Base-by-base conservation (phyloP, 1,284 basidiomycete genomes). In the Boletus albobrunnescens region DNA sequence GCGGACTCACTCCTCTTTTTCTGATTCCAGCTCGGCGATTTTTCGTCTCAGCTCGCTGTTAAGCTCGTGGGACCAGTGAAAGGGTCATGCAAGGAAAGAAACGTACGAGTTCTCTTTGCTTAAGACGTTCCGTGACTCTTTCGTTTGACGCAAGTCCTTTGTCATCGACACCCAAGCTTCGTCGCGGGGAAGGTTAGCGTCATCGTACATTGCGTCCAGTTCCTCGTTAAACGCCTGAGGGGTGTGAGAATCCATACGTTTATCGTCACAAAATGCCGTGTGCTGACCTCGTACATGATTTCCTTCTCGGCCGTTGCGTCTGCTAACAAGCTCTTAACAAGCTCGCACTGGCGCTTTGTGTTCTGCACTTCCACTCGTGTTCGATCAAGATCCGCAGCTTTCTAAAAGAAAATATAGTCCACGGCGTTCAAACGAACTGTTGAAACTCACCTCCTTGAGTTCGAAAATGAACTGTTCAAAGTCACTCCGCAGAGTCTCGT, bases 161-260 rank as follows among this genome's bases (percentile, higher is more conserved):
- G 81, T 76, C 76, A 94, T 77, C 0, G 84, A 84, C 12, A 71
- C 65, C 78, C 86, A 90, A 2, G 89, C 88, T 56, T 91, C 87
- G 36, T 84, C 81, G 13, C 82, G 80, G 13, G 89, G 87, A 44
- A 93, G 75, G 49, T 83, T 78, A 16, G 78, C 79, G 49, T 91
- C 88, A 44, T 84, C 82, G 69, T 83, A 94, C 87, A 94, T 91
- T 28, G 79, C 81, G 56, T 92, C 90, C 30, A 95, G 75, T 63
- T 94, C 92, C 56, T 91, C 89, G 61, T 94, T 94, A 72, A 95
- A 94, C 4, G 89, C 85, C 91, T 93, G 52, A 6, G 30, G 49
- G 36, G 44, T 38, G 38, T 22, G 49, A 48, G 36, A 49, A 53
- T 27, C 37, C 41, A 55, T 41, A 41, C 47, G n/a, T 38, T 47